phyloP scores from a whole-genome alignment of 228 moss, liverwort and hornwort genomes.

The Sphagnum magellanicum region DNA sequence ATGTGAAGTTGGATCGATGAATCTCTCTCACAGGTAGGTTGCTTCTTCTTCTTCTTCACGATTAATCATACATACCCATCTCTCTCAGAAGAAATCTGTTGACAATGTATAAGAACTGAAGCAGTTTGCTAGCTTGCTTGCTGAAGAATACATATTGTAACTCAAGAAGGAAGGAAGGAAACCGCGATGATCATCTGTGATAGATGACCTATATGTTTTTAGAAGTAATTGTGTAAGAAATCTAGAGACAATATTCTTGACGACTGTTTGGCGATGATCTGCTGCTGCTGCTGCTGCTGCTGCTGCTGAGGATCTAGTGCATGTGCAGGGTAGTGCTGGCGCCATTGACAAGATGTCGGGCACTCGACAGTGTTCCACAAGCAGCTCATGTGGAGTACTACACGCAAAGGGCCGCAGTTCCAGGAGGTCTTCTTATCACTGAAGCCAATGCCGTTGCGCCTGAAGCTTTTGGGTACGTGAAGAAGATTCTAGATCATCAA shows the following conservation, averaged over 20 bases:
- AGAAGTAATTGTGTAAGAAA: background rate
- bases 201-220: background rate
- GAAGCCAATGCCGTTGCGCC: conserved; percentile 53
- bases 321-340: conserved; percentile 70
- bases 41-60: background rate
- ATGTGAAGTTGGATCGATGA: conserved; percentile 20
- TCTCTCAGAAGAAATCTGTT: too few species aligned
- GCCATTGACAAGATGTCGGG: conserved; percentile 77
- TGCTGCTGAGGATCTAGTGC: conserved; percentile 9
- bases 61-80: too few species aligned
- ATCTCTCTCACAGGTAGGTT: conserved; percentile 33
- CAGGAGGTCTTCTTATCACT: conserved; percentile 54
- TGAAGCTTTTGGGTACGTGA: conserved; percentile 38
- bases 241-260: background rate
- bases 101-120: too few species aligned
- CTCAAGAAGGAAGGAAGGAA: too few species aligned
- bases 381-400: conserved; percentile 54
- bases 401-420: conserved; percentile 57
- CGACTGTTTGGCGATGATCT: background rate
- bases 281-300: conserved; percentile 5
- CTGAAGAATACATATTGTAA: too few species aligned
- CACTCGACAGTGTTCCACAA: conserved; percentile 50
- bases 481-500: conserved; percentile 12
- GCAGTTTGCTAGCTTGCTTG: too few species aligned
- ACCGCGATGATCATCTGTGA: too few species aligned